phyloP scores from a whole-genome alignment of 208 protist species.

The Crithidia fasciculata region DNA sequence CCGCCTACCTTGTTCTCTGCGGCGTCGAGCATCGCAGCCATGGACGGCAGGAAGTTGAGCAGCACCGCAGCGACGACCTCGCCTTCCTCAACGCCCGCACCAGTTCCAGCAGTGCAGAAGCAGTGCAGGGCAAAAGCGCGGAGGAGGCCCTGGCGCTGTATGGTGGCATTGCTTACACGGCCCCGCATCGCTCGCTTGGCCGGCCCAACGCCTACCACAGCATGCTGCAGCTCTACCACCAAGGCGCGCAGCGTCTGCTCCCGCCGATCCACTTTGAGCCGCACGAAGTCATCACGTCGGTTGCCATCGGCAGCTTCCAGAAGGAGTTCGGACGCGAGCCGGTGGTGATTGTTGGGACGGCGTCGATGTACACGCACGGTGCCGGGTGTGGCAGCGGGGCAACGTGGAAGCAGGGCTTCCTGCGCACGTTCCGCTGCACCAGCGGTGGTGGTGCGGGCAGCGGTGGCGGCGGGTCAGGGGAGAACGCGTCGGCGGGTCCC shows the following conservation, averaged over 20 bases:
- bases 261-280: constrained; percentile 71
- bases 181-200: constrained; percentile 62
- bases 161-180: constrained; percentile 37
- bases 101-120: neutral
- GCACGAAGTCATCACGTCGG: constrained; percentile 65
- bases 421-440: constrained; percentile 72
- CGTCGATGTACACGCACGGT: constrained; percentile 73
- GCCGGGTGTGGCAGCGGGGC: constrained; percentile 52
- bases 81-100: constrained; percentile 26
- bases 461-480: constrained; percentile 10
- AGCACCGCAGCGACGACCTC: constrained; percentile 31
- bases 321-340: constrained; percentile 78
- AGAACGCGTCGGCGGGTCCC: constrained; percentile 5
- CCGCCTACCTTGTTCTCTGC: constrained; percentile 58
- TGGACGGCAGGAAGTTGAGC: constrained; percentile 28
- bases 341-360: constrained; percentile 66
- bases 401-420: constrained; percentile 60
- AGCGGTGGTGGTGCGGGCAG: neutral
- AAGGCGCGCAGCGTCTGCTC: constrained; percentile 51
- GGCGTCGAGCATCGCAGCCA: constrained; percentile 78
- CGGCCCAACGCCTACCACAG: constrained; percentile 67
- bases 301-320: constrained; percentile 69
- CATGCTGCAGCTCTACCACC: constrained; percentile 80
- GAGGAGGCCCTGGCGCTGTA: constrained; percentile 12
- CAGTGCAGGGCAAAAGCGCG: neutral